These are phyloP conservation scores for Apiotrichum domesticum DNA, from an alignment of 1,284 basidiomycete species.

Conservation along the genomic window DNA sequence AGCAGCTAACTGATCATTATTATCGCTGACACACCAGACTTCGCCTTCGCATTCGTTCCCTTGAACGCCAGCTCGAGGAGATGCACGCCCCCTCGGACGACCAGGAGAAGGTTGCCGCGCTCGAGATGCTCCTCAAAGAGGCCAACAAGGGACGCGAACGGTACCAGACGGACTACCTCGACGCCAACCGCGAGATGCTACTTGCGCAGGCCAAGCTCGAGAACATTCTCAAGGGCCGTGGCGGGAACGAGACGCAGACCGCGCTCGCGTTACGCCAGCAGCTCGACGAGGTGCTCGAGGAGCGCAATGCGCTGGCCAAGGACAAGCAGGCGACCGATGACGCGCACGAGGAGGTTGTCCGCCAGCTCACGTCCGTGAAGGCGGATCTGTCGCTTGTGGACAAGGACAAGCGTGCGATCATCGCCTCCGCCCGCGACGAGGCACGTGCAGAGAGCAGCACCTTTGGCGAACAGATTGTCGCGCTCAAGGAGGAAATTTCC, in stretches of 20 bases:
- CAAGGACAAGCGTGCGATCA: conserved; percentile 49
- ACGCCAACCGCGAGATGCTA: conserved; percentile 75
- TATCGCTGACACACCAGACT: conserved; percentile 1
- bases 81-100: conserved; percentile 49
- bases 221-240: conserved; percentile 77
- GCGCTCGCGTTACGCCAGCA: conserved; percentile 79
- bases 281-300: conserved; percentile 78
- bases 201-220: conserved; percentile 76
- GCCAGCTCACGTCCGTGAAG: conserved; percentile 74
- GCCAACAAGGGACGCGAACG: conserved; percentile 80
- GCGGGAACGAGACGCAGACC: conserved; percentile 72
- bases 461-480: conserved; percentile 62
- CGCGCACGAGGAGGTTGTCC: conserved; percentile 58
- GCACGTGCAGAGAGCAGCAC: conserved; percentile 78
- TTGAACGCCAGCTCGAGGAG: conserved; percentile 74
- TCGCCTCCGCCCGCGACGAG: conserved; percentile 58
- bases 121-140: conserved; percentile 86
- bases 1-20: no score
- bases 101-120: conserved; percentile 63
- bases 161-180: conserved; percentile 83
- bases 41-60: conserved; percentile 64
- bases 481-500: conserved; percentile 62
- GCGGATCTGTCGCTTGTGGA: conserved; percentile 58
- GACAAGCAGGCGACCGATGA: conserved; percentile 49
- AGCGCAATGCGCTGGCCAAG: conserved; percentile 66